Evolutionary conservation across 352 stramenopile species (phyloP).

Genomic region (Pythium aristosporum): DNA sequence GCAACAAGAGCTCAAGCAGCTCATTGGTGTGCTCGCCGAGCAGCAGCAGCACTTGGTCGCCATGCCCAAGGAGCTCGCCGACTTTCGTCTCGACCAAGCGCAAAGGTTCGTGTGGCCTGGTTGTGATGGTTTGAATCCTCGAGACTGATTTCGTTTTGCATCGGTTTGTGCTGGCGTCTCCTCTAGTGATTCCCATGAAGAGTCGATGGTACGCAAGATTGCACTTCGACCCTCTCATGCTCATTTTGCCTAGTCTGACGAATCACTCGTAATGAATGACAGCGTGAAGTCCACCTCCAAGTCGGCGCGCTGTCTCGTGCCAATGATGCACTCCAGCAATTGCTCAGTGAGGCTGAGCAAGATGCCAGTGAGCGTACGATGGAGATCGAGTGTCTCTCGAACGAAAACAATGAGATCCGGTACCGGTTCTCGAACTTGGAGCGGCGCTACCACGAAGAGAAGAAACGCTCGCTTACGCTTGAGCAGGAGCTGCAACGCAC

Average conservation of each 20-base stretch:
- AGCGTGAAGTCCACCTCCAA: slow-evolving; percentile 64
- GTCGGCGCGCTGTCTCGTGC: slow-evolving; percentile 50
- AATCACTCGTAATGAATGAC: not conserved
- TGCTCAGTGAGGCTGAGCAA: slow-evolving; percentile 60
- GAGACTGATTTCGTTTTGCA: slow-evolving; percentile 6
- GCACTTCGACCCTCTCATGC: not conserved
- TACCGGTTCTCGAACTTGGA: slow-evolving; percentile 63
- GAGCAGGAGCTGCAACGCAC: slow-evolving; percentile 65
- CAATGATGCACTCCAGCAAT: slow-evolving; percentile 65
- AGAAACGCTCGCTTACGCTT: slow-evolving; percentile 54
- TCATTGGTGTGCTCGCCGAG: slow-evolving; percentile 71
- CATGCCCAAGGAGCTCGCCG: slow-evolving; percentile 63
- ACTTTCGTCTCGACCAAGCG: slow-evolving; percentile 56
- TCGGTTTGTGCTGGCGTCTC: not conserved
- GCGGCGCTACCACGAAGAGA: slow-evolving; percentile 65
- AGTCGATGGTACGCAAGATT: slow-evolving; percentile 45
- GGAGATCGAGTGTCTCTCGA: slow-evolving; percentile 71
- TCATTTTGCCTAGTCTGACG: not conserved
- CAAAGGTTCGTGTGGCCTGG: slow-evolving; percentile 34
- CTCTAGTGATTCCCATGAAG: slow-evolving; percentile 39
- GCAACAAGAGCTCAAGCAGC: slow-evolving; percentile 83
- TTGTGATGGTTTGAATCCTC: slow-evolving; percentile 2
- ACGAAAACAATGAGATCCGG: slow-evolving; percentile 78
- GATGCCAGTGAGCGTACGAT: slow-evolving; percentile 58
- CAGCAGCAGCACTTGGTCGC: slow-evolving; percentile 77